Percentiles rank a stretch among this genome's conserved stretches.
Evolutionary conservation across 768 basidiomycete genomes (phyloP).

Genomic region (Calvatia gigantea): DNA sequence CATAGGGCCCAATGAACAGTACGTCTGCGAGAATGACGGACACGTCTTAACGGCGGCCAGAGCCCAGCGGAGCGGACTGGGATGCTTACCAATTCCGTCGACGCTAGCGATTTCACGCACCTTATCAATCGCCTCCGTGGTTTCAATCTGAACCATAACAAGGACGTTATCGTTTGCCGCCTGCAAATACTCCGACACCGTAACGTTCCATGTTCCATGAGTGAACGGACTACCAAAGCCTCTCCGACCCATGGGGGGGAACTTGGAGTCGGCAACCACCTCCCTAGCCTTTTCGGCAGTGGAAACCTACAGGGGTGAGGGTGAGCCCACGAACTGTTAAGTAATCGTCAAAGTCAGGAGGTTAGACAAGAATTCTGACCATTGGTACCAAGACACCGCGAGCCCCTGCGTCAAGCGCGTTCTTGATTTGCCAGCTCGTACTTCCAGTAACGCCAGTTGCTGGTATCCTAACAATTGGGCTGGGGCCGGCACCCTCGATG

Average conservation of each 20-base stretch:
- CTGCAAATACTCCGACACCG: constrained; percentile 45
- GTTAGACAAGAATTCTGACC: constrained; percentile 31
- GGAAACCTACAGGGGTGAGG: constrained; percentile 39
- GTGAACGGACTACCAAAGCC: constrained; percentile 68
- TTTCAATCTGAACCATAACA: constrained; percentile 70
- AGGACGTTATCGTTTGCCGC: constrained; percentile 53
- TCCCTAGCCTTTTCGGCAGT: constrained; percentile 54
- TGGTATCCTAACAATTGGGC: constrained; percentile 57
- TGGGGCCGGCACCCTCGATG: constrained; percentile 51
- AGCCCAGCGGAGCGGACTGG: too few species aligned
- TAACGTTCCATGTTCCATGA: constrained; percentile 54
- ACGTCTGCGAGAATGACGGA: constrained; percentile 29
- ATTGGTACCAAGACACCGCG: constrained; percentile 64
- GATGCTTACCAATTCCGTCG: constrained; percentile 53
- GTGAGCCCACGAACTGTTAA: background rate
- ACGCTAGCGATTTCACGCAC: constrained; percentile 56
- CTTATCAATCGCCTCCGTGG: constrained; percentile 53
- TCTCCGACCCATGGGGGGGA: constrained; percentile 59
- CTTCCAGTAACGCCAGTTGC: constrained; percentile 55
- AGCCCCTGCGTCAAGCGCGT: constrained; percentile 66
- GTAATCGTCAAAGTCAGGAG: background rate
- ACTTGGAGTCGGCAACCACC: constrained; percentile 53
- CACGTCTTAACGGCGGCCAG: too few species aligned
- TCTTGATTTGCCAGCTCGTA: constrained; percentile 70
- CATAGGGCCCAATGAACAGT: constrained; percentile 65